These are phyloP conservation scores for Mycena sanguinolenta DNA, from an alignment of 768 basidiomycete genomes.

Conservation along the genomic window DNA sequence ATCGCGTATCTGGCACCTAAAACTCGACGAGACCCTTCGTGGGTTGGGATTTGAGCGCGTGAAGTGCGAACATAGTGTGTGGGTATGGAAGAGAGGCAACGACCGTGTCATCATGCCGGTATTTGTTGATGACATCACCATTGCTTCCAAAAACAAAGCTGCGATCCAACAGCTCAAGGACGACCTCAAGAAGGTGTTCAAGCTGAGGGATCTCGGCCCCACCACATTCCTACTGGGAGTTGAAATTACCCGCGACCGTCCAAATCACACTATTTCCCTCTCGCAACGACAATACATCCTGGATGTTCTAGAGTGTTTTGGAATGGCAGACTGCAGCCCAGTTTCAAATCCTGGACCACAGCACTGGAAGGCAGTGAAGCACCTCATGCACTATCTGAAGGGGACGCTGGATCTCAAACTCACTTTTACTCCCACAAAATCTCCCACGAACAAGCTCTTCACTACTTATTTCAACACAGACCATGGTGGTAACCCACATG, in stretches of 20 bases:
- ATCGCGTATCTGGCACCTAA: conserved; percentile 44
- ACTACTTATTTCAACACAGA: too few species aligned
- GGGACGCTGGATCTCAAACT: conserved; percentile 25
- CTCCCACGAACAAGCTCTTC: too few species aligned
- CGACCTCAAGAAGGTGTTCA: conserved; percentile 44
- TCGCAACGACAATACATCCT: conserved; percentile 5
- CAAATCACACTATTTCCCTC: conserved; percentile 40
- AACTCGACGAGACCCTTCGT: conserved; percentile 33
- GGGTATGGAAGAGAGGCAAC: conserved; percentile 34
- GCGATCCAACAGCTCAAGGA: conserved; percentile 29
- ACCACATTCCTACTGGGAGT: conserved; percentile 49
- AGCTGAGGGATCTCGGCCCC: conserved; percentile 48
- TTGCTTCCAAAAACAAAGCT: background rate
- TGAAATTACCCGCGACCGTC: conserved; percentile 42
- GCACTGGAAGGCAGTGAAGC: conserved; percentile 42
- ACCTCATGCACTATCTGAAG: conserved; percentile 37
- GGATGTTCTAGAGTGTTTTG: background rate
- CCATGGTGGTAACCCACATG: too few species aligned
- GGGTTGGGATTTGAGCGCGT: conserved; percentile 23
- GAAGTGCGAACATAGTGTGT: conserved; percentile 30
- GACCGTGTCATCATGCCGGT: conserved; percentile 43
- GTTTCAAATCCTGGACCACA: conserved; percentile 30
- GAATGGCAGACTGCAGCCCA: background rate
- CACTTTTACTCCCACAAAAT: conserved; percentile 10
- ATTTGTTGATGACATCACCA: conserved; percentile 47